These are phyloP conservation scores for Zygoascus bituminiphila DNA, from an alignment of 805 yeast species.

Conservation along the genomic window DNA sequence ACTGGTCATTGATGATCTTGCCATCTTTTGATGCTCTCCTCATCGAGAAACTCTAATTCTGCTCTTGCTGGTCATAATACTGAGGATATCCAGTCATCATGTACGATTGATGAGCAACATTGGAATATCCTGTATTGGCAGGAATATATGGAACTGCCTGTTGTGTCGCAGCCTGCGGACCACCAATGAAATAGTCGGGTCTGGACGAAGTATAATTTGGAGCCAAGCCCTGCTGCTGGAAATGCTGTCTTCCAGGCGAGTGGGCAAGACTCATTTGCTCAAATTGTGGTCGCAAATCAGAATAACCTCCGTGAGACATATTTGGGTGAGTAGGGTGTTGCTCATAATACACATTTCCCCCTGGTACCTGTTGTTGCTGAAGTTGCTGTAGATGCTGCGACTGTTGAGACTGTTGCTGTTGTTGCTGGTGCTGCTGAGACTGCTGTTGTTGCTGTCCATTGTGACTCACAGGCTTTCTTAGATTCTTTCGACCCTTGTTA, in stretches of 20 bases:
- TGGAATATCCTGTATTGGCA: not conserved
- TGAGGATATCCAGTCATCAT: slow-evolving; percentile 2
- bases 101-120: not conserved
- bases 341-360: not conserved
- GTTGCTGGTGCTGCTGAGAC: slow-evolving; percentile 4
- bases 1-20: not conserved
- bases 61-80: not conserved
- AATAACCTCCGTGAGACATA: not conserved
- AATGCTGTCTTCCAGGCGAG: not conserved
- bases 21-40: not conserved
- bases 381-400: slow-evolving; percentile 7
- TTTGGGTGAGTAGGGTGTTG: not conserved
- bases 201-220: not conserved
- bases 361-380: not conserved
- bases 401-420: slow-evolving; percentile 1
- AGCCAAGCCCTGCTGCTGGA: not conserved
- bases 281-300: not conserved
- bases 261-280: not conserved
- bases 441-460: slow-evolving; percentile 7
- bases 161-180: not conserved
- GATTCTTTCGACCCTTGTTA: not conserved
- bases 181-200: not conserved
- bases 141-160: not conserved
- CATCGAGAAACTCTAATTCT: not conserved
- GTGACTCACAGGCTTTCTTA: not conserved